A percentile compares a stretch with the other conserved stretches of the same genome.
Conservation (phyloP, 371 early-diverging fungal species). For the Circinella umbellata region DNA sequence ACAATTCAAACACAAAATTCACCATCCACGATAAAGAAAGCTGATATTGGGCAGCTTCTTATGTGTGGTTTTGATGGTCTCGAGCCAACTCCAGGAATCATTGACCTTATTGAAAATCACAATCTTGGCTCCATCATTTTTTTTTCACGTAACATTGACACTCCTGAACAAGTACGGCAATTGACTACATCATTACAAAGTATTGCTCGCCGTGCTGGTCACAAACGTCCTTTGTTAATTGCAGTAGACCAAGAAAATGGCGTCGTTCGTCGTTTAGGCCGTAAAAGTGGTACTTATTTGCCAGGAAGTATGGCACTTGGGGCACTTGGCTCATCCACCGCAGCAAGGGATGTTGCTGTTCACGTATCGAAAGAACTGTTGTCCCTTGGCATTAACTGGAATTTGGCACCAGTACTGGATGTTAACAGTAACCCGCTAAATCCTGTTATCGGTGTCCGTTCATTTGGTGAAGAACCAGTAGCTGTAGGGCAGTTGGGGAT, state of each 20-base stretch:
- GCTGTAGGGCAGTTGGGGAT: constrained; percentile 37
- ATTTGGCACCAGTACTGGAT: constrained; percentile 51
- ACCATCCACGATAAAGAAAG: neutral
- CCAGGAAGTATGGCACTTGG: constrained; percentile 56
- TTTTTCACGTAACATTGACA: constrained; percentile 54
- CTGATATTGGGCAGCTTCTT: constrained; percentile 42
- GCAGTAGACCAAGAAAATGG: constrained; percentile 59
- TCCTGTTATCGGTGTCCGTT: constrained; percentile 57
- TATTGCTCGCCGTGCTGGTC: constrained; percentile 47
- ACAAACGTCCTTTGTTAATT: constrained; percentile 44
- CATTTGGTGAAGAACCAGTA: constrained; percentile 46
- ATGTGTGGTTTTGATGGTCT: constrained; percentile 53
- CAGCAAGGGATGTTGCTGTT: constrained; percentile 39
- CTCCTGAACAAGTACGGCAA: constrained; percentile 35
- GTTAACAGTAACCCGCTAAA: constrained; percentile 57
- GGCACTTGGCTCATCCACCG: constrained; percentile 34
- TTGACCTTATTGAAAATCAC: constrained; percentile 47
- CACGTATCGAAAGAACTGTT: constrained; percentile 43
- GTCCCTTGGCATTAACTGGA: constrained; percentile 54
- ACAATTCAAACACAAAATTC: neutral
- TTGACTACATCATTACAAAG: constrained; percentile 37
- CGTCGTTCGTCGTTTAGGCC: constrained; percentile 50
- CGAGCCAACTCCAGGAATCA: constrained; percentile 40
- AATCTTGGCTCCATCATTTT: constrained; percentile 51
- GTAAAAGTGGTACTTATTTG: constrained; percentile 40